A percentile compares a stretch with the other conserved stretches of the same genome.
Evolutionary conservation across 805 yeast genomes (phyloP).

Genomic region (Candida boleticola): DNA sequence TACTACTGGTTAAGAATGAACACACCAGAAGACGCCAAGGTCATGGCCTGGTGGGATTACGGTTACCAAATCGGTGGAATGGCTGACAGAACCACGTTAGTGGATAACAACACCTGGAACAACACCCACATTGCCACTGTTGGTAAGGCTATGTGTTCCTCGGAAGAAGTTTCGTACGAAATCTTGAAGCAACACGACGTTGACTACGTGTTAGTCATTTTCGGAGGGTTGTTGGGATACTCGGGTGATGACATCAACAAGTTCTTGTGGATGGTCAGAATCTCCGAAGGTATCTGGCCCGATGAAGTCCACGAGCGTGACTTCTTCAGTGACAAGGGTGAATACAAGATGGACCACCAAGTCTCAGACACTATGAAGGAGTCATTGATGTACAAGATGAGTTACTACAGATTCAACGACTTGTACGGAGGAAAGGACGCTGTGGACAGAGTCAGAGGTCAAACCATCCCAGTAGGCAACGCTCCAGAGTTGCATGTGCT

Average conservation of each 20-base stretch:
- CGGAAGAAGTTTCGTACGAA: conserved; percentile 85
- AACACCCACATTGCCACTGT: conserved; percentile 99
- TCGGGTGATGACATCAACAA: conserved; percentile 97
- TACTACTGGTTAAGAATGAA: conserved; percentile 99
- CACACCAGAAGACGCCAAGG: conserved; percentile 92
- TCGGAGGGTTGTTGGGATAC: conserved; percentile 91
- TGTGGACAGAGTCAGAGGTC: conserved; percentile 85
- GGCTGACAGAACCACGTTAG: conserved; percentile 98
- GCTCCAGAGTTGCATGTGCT: conserved; percentile 63
- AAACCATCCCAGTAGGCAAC: conserved; percentile 54
- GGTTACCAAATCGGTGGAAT: conserved; percentile 99
- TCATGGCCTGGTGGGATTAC: conserved; percentile 99
- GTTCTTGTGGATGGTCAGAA: conserved; percentile 98
- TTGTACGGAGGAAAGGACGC: conserved; percentile 61
- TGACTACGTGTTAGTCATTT: conserved; percentile 87
- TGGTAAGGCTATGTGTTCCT: conserved; percentile 94
- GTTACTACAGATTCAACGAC: conserved; percentile 82
- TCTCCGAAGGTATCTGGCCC: conserved; percentile 99
- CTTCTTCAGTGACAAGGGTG: conserved; percentile 82
- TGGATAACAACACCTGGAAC: conserved; percentile 99
- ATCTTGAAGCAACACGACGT: conserved; percentile 89
- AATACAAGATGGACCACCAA: conserved; percentile 76
- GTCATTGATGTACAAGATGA: conserved; percentile 92
- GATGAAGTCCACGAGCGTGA: conserved; percentile 89
- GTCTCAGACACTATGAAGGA: conserved; percentile 87